These are phyloP conservation scores for Ceratocystis lukuohia DNA, from an alignment of 2,329 filamentous ascomycete genomes.

Conservation along the genomic window DNA sequence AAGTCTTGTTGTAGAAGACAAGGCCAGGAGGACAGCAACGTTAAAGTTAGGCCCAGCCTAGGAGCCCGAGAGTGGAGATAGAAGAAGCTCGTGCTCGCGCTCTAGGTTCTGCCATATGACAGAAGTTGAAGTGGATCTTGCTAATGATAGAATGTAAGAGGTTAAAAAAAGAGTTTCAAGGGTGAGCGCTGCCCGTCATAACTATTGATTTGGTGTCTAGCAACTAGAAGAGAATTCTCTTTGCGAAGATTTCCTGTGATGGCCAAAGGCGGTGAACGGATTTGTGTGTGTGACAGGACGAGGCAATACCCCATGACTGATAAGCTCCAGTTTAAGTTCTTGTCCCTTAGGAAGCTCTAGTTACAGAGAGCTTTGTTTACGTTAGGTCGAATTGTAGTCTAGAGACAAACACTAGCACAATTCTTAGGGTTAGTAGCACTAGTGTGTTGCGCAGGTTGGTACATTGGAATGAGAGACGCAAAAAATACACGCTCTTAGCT, in stretches of 20 bases:
- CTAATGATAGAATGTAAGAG: not conserved
- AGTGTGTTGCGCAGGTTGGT: no score
- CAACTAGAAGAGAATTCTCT: not conserved
- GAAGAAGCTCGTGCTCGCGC: not conserved
- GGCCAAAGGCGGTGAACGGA: not conserved
- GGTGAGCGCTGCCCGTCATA: not conserved
- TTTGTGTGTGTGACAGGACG: not conserved
- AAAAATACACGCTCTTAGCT: no score
- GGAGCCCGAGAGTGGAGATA: not conserved
- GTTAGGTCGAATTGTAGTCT: not conserved
- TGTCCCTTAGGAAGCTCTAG: no score
- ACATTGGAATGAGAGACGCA: not conserved
- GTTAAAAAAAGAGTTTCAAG: not conserved
- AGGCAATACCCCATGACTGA: not conserved
- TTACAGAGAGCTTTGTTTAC: not conserved
- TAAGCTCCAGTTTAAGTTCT: no score
- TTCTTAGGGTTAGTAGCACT: not conserved
- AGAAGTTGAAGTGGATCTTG: not conserved
- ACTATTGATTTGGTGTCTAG: not conserved
- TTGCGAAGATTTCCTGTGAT: not conserved
- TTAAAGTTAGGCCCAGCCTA: not conserved
- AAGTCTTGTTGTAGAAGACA: not conserved
- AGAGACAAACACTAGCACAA: not conserved
- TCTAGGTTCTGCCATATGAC: constrained; percentile 6
- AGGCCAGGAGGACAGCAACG: not conserved